Evolutionary conservation across 257 asterid species (phyloP).

Genomic region (Solanum paucissectum): DNA sequence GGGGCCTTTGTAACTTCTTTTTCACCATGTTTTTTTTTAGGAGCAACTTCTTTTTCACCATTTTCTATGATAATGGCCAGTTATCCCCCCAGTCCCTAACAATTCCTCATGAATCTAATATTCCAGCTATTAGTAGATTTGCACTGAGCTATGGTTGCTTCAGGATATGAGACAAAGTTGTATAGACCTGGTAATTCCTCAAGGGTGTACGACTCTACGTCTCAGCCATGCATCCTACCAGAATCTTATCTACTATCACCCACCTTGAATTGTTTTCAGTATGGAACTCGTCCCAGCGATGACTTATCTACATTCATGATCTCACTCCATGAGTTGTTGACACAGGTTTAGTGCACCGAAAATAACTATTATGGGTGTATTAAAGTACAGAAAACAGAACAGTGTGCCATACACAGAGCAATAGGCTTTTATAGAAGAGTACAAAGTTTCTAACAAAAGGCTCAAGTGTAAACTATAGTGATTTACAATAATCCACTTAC

Average conservation of each 20-base stretch:
- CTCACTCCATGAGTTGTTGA: not conserved
- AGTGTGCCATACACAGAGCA: not conserved
- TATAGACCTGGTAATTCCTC: not conserved
- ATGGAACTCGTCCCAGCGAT: not conserved
- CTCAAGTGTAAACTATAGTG: not conserved
- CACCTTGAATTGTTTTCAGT: not conserved
- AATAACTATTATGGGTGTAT: not conserved
- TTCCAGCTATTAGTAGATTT: not conserved
- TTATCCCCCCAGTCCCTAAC: not conserved
- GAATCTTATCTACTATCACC: not conserved
- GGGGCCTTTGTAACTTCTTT: not conserved
- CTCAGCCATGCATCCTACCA: not conserved
- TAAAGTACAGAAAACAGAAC: not conserved
- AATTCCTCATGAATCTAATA: not conserved
- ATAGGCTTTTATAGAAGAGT: not conserved
- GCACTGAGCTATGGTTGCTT: not conserved
- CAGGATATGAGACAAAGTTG: not conserved
- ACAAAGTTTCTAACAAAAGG: not conserved
- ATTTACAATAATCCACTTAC: slow-evolving; percentile 29
- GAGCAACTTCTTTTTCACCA: not conserved
- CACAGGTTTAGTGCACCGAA: not conserved
- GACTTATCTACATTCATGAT: not conserved
- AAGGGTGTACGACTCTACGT: not conserved
- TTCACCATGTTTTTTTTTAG: not conserved
- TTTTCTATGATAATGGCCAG: not conserved